Percentiles rank a stretch among this genome's conserved stretches.
Evolutionary conservation across 805 yeast species (phyloP).

Genomic region (Lachancea dasiensis): DNA sequence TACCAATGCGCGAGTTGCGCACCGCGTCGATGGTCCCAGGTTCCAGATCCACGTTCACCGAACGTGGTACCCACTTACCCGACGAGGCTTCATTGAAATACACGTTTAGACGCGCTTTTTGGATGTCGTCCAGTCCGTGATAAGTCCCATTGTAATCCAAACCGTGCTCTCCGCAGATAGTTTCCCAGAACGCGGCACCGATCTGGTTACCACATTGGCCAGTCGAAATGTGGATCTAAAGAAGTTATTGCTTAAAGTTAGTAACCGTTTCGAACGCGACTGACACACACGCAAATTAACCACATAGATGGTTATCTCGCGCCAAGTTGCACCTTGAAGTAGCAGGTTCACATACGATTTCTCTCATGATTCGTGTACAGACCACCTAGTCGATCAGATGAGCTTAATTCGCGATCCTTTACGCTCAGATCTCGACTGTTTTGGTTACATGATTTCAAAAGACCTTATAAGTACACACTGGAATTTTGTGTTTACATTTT

Average conservation of each 20-base stretch:
- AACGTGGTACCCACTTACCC: conserved; percentile 89
- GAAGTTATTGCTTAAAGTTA: background rate
- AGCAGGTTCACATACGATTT: conserved; percentile 4
- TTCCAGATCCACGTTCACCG: conserved; percentile 87
- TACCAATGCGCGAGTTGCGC: conserved; percentile 72
- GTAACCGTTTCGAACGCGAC: conserved; percentile 4
- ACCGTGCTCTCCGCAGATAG: conserved; percentile 85
- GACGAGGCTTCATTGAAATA: conserved; percentile 83
- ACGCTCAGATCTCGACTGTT: conserved; percentile 1
- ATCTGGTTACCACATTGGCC: conserved; percentile 99
- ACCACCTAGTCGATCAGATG: conserved; percentile 1
- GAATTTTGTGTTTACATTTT: conserved; percentile 11
- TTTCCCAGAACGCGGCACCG: conserved; percentile 93
- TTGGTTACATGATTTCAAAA: background rate
- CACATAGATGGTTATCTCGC: background rate
- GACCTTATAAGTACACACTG: background rate
- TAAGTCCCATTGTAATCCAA: conserved; percentile 69
- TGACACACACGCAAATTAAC: background rate
- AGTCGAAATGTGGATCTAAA: conserved; percentile 76
- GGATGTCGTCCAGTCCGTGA: conserved; percentile 52
- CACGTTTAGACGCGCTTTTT: conserved; percentile 61
- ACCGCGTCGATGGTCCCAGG: conserved; percentile 91
- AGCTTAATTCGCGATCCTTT: background rate
- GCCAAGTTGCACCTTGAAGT: background rate
- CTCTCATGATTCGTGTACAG: conserved; percentile 5